Evolutionary conservation across 495 filamentous ascomycete genomes (phyloP).

Genomic region (Jackrogersella multiformis): DNA sequence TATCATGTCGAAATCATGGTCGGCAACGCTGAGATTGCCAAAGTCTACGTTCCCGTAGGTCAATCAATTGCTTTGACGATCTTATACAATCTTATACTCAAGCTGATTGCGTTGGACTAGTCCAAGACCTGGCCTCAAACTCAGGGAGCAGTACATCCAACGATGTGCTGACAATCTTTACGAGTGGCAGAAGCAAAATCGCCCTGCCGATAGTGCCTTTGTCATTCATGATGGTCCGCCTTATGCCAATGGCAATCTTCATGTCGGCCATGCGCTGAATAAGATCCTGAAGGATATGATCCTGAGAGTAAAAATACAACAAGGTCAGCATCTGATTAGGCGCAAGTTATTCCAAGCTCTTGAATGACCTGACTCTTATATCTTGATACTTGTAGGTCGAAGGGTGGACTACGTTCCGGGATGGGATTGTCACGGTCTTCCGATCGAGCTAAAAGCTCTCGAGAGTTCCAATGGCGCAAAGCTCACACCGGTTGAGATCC

Average conservation of each 20-base stretch:
- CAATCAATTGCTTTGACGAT: slow-evolving; percentile 25
- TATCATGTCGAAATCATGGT: slow-evolving; percentile 61
- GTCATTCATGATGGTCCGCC: slow-evolving; percentile 95
- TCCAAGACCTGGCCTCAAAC: slow-evolving; percentile 57
- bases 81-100: background rate
- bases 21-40: slow-evolving; percentile 59
- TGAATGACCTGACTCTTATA: slow-evolving; percentile 21
- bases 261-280: slow-evolving; percentile 97
- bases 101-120: slow-evolving; percentile 44
- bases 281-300: slow-evolving; percentile 97
- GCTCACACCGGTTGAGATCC: slow-evolving; percentile 59
- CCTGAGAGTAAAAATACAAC: slow-evolving; percentile 77
- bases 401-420: slow-evolving; percentile 88
- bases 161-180: slow-evolving; percentile 90
- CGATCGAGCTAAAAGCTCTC: slow-evolving; percentile 97
- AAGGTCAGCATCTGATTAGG: slow-evolving; percentile 57
- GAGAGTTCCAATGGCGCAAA: slow-evolving; percentile 55
- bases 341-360: background rate
- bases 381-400: slow-evolving; percentile 52
- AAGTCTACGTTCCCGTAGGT: slow-evolving; percentile 60
- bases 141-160: slow-evolving; percentile 69
- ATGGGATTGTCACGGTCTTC: slow-evolving; percentile 98
- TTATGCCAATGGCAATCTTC: slow-evolving; percentile 94
- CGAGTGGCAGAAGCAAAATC: slow-evolving; percentile 75
- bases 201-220: slow-evolving; percentile 70